phyloP scores from a whole-genome alignment of 2,329 filamentous ascomycete genomes.

The Pestalotiopsis sp. region DNA sequence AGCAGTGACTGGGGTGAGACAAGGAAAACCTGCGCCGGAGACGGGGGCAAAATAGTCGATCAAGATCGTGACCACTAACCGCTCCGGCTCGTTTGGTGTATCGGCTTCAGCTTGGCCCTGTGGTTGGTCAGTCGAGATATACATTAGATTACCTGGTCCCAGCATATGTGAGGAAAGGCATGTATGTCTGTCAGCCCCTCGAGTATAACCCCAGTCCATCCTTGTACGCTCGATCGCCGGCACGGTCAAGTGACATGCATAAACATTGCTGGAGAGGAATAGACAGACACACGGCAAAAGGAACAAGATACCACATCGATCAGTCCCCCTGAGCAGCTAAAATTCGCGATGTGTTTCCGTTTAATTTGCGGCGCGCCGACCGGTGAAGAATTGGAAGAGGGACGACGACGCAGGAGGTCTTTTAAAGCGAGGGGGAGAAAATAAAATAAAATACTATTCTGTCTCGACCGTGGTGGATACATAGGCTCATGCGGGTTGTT shows the following conservation, averaged over 20 bases:
- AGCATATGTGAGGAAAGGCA: background rate
- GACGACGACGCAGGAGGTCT: background rate
- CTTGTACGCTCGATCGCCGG: background rate
- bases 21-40: background rate
- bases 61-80: conserved; percentile 1
- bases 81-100: background rate
- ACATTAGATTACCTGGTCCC: too few relatives aligned
- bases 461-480: background rate
- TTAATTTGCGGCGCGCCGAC: conserved; percentile 1
- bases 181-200: background rate
- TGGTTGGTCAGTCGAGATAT: background rate
- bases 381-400: background rate
- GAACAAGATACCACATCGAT: background rate
- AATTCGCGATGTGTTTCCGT: conserved; percentile 1
- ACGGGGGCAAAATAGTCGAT: background rate
- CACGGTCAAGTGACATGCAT: background rate
- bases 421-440: background rate
- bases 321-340: background rate
- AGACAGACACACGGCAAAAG: background rate
- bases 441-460: background rate
- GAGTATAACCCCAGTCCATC: background rate
- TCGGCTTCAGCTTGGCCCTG: background rate
- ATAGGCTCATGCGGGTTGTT: background rate
- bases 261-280: background rate
- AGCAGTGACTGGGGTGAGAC: background rate